These are phyloP conservation scores for Corymbia calophylla DNA, from an alignment of 441 rosid species.

Conservation along the genomic window DNA sequence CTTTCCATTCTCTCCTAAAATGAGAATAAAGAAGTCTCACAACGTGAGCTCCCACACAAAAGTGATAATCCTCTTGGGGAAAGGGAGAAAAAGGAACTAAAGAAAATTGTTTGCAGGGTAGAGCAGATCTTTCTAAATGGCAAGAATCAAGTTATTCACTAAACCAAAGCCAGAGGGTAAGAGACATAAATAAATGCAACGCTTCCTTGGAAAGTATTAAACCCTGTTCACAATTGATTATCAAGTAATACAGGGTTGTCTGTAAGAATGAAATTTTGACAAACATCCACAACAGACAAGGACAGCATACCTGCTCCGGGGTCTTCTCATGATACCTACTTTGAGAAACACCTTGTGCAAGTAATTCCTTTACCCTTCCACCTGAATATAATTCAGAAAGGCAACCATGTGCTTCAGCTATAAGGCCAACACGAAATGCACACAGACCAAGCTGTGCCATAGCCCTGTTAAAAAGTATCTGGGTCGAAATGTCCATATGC, in stretches of 20 bases:
- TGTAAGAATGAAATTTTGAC: not conserved
- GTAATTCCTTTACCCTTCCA: slow-evolving; percentile 71
- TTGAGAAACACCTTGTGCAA: slow-evolving; percentile 77
- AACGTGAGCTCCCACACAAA: not conserved
- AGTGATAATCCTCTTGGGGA: not conserved
- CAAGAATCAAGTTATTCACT: not conserved
- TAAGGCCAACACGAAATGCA: slow-evolving; percentile 60
- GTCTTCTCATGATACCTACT: slow-evolving; percentile 76
- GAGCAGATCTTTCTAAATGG: not conserved
- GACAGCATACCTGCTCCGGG: slow-evolving; percentile 51
- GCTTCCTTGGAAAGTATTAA: not conserved
- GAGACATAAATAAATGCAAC: not conserved
- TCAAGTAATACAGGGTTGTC: not conserved
- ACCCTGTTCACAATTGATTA: not conserved
- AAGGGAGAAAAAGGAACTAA: not conserved
- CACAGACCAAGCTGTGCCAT: slow-evolving; percentile 85
- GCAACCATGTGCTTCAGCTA: slow-evolving; percentile 56
- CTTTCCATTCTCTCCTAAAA: slow-evolving; percentile 68
- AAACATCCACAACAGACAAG: not conserved
- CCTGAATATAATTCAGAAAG: slow-evolving; percentile 68
- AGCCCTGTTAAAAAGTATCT: slow-evolving; percentile 79
- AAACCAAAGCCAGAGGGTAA: not conserved
- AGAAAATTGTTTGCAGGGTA: not conserved
- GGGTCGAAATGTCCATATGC: slow-evolving; percentile 67
- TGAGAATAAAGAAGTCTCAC: not conserved